A percentile compares a stretch with the other conserved stretches of the same genome.
These are phyloP conservation scores for Skeletonema marinoi DNA, from an alignment of 108 stramenopile species.

Conservation along the genomic window DNA sequence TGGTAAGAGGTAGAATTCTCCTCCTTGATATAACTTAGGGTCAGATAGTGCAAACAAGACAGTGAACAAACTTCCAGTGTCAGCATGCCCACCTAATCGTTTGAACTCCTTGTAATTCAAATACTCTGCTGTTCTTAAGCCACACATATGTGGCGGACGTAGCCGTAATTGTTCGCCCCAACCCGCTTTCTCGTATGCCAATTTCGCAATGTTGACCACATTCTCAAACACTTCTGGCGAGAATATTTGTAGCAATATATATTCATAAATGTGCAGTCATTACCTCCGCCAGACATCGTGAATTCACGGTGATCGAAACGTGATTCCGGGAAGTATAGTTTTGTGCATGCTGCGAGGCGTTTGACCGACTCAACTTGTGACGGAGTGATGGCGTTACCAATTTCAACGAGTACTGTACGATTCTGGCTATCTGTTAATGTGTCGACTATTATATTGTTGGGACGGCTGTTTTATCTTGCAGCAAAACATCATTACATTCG, in stretches of 20 bases:
- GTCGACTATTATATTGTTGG: not conserved
- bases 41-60: not conserved
- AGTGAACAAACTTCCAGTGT: not conserved
- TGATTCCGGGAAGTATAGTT: not conserved
- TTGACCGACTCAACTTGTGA: not conserved
- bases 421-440: not conserved
- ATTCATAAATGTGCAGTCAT: not conserved
- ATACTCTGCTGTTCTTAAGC: not conserved
- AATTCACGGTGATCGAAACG: not conserved
- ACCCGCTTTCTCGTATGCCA: not conserved
- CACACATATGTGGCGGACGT: not conserved
- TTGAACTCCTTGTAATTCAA: not conserved
- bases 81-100: not conserved
- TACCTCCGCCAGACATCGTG: not conserved
- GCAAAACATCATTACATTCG: not conserved
- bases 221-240: not conserved
- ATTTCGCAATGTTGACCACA: not conserved
- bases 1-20: not conserved
- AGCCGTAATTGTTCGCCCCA: not conserved
- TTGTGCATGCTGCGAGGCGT: not conserved
- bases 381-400: not conserved
- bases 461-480: not conserved
- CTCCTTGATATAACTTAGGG: not conserved
- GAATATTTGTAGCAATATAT: not conserved
- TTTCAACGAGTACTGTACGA: not conserved